Evolutionary conservation across 176 grass and related monocot species (phyloP), one percentile per base, ranked within the genome.

Genomic region (Poa annua): DNA sequence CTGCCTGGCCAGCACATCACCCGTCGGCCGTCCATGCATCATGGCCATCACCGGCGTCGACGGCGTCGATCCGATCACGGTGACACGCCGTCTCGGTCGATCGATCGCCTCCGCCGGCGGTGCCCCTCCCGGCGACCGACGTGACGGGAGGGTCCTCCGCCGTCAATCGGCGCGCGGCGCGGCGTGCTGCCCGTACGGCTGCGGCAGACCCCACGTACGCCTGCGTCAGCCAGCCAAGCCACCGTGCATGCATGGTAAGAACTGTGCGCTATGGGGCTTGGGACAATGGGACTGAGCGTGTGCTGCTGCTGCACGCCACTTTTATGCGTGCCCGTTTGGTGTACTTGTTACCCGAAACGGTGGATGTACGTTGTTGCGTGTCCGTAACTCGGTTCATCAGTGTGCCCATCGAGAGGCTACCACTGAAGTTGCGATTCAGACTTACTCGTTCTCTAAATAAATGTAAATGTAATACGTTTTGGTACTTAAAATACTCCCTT

Each of bases 141-240:
- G 71, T 21, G 85, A 87, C 56, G 67, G 21, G 22, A 0, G 17
- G 80, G 79, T 72, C 35, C 35, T 36, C 35, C 35, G 48, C 78
- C 71, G 49, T 67, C 56, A 65, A 65, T 0, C 1, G 11, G 36
- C 45, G 29, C 11, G 19, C 25, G 73, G 38, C 38, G 38, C 7
- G 14, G 14, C 74, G 80, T 79, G 74, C 75, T 65, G 65, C 75
- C 29, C 53, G 75, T 79, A 56, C 81, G 86, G 54, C 66, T 35
- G 66, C 74, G 65, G 52, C 80, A 71, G 12, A 22, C 68, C 48
- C 35, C 35, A 36, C 35, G 35, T 36, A 32, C 36, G 17, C 17
- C 11, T 4, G 25, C 61, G 78, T 67, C 85, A 48, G 34, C 39
- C 38, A 39, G 34, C 35, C 1, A 29, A 29, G 29, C 29, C 24